Conservation (phyloP, 352 stramenopile species). For the Thraustochytrium aureum region DNA sequence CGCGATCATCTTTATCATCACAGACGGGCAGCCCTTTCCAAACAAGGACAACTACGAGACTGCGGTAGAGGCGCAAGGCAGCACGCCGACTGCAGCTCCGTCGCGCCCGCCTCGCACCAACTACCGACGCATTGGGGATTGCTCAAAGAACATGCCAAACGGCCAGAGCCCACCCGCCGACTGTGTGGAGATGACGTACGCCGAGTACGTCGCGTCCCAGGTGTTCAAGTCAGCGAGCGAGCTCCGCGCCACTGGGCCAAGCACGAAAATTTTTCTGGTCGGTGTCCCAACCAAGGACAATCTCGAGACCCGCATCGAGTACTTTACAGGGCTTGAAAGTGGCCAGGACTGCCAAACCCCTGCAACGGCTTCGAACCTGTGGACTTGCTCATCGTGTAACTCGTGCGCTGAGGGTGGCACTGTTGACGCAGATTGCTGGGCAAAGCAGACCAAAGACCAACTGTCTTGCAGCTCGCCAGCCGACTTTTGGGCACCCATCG, state of each 20-base stretch:
- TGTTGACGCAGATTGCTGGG: background rate
- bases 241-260: background rate
- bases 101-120: background rate
- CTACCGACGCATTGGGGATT: background rate
- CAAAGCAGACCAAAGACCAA: background rate
- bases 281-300: background rate
- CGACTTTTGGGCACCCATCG: background rate
- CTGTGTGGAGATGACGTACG: background rate
- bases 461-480: background rate
- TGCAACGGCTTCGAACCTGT: background rate
- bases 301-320: background rate
- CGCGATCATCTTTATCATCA: slow-evolving; percentile 24
- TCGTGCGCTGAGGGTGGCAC: background rate
- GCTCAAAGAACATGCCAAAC: background rate
- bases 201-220: background rate
- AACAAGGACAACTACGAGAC: slow-evolving; percentile 19
- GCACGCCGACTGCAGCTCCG: background rate
- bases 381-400: background rate
- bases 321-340: background rate
- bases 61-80: background rate
- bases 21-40: background rate
- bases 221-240: background rate
- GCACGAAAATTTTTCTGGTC: background rate
- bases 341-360: background rate
- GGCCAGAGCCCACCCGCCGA: background rate